phyloP scores from a whole-genome alignment of 2,329 filamentous ascomycete species.

The Aspergillus fructus region DNA sequence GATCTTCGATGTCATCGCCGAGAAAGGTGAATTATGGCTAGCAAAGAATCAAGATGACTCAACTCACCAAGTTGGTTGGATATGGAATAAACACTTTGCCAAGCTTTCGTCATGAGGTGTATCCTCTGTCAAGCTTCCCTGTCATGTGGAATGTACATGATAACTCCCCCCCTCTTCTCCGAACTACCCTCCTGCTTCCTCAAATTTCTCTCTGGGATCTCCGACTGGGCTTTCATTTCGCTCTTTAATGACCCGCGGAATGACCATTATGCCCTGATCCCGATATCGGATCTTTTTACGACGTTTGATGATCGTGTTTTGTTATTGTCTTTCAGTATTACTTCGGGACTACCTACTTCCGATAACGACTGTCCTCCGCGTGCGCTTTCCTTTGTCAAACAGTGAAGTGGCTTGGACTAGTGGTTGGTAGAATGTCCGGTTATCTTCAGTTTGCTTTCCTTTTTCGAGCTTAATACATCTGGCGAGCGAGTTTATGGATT shows the following conservation, averaged over 20 bases:
- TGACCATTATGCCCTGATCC: neutral
- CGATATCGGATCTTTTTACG: neutral
- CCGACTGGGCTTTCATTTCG: too few relatives aligned
- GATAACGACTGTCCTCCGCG: neutral
- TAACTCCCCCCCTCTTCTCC: neutral
- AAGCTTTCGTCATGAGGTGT: slow-evolving; percentile 38
- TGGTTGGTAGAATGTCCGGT: slow-evolving; percentile 11
- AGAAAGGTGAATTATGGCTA: slow-evolving; percentile 97
- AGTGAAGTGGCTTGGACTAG: slow-evolving; percentile 1
- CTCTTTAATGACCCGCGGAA: neutral
- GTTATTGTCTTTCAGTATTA: slow-evolving; percentile 3
- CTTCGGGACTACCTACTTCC: neutral
- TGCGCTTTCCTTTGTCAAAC: slow-evolving; percentile 11
- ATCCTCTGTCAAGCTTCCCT: neutral
- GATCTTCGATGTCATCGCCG: slow-evolving; percentile 89
- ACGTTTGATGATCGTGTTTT: slow-evolving; percentile 6
- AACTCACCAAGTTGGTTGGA: slow-evolving; percentile 81
- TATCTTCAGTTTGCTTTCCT: slow-evolving; percentile 12
- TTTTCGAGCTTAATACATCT: slow-evolving; percentile 2
- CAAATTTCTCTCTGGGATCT: neutral
- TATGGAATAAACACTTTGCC: slow-evolving; percentile 98
- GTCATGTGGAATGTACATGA: neutral
- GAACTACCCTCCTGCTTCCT: neutral
- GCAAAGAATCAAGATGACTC: slow-evolving; percentile 95
- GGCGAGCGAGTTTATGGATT: slow-evolving; percentile 10